Evolutionary conservation across 306 rosid species (phyloP).

Genomic region (Parietaria judaica): DNA sequence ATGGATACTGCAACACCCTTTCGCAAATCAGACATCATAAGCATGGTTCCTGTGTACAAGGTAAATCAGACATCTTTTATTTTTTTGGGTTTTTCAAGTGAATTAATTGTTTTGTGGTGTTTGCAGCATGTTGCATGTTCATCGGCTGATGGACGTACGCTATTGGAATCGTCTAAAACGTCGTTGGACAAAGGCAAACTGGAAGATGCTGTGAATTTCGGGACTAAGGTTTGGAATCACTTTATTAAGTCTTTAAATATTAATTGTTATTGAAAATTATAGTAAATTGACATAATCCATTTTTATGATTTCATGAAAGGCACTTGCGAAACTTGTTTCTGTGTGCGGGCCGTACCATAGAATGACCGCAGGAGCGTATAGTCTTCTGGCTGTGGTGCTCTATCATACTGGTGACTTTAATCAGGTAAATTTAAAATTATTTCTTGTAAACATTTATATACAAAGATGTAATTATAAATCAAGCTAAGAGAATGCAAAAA

Average conservation of each 20-base stretch:
- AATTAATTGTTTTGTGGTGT: constrained; percentile 7
- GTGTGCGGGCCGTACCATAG: constrained; percentile 96
- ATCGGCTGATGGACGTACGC: constrained; percentile 94
- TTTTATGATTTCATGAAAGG: constrained; percentile 47
- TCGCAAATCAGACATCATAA: constrained; percentile 60
- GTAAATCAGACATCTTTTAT: constrained; percentile 21
- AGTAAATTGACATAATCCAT: constrained; percentile 11
- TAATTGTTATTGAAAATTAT: background rate
- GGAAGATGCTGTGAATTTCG: constrained; percentile 96
- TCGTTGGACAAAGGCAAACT: constrained; percentile 94
- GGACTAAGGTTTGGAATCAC: constrained; percentile 65
- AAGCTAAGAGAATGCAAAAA: too few relatives aligned
- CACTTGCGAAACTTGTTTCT: constrained; percentile 74
- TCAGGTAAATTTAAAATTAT: constrained; percentile 40
- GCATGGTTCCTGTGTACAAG: constrained; percentile 97
- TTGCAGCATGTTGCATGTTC: constrained; percentile 93
- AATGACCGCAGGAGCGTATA: constrained; percentile 99
- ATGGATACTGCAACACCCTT: constrained; percentile 73
- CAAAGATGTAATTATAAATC: too few relatives aligned
- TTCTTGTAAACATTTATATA: too few relatives aligned
- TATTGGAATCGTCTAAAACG: constrained; percentile 93
- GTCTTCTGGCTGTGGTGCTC: constrained; percentile 93
- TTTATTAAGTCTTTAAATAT: background rate
- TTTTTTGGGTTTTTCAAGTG: background rate
- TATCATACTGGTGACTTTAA: constrained; percentile 98